phyloP scores from a whole-genome alignment of 345 rosid species.

The Citrus mangshanensis region DNA sequence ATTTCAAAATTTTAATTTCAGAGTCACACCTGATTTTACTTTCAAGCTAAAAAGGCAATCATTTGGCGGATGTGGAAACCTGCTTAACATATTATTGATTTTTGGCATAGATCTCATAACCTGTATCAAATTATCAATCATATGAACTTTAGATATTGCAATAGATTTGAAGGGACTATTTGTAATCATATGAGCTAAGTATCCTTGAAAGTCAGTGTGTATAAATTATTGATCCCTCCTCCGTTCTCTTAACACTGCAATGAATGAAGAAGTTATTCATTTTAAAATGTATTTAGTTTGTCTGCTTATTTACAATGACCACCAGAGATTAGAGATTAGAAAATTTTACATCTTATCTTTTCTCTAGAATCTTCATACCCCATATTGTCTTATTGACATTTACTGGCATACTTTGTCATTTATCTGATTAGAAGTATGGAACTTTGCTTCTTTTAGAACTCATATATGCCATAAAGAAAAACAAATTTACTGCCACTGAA shows the following conservation, averaged over 20 bases:
- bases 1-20: neutral
- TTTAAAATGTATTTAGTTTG: neutral
- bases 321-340: conserved; percentile 8
- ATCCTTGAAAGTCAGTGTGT: neutral
- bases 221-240: neutral
- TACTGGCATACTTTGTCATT: neutral
- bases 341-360: neutral
- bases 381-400: conserved; percentile 1
- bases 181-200: neutral
- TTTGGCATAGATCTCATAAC: neutral
- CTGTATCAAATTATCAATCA: neutral
- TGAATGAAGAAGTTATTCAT: neutral
- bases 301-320: neutral
- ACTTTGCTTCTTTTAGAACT: conserved; percentile 43
- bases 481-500: conserved; percentile 53
- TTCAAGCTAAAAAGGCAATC: neutral
- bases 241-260: neutral
- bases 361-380: neutral
- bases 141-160: neutral
- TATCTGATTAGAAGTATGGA: conserved; percentile 9
- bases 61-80: neutral
- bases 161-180: neutral
- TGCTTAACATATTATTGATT: neutral
- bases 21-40: neutral
- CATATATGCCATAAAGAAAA: conserved; percentile 49